Evolutionary conservation across 345 rosid genomes (phyloP).

Genomic region (Hypericum androsaemum): DNA sequence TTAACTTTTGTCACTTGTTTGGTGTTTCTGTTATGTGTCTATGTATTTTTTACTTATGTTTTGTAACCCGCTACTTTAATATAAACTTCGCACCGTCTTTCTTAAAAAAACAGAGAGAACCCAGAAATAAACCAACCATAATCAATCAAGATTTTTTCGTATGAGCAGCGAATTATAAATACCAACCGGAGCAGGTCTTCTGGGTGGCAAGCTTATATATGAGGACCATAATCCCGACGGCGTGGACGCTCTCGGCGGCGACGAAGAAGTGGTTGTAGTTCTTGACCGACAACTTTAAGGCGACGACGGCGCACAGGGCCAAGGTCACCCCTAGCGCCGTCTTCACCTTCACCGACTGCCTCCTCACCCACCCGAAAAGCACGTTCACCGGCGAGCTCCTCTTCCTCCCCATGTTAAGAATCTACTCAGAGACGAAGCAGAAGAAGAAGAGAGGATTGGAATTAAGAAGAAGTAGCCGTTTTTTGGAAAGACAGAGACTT

Average conservation of each 20-base stretch:
- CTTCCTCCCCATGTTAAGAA: slow-evolving; percentile 38
- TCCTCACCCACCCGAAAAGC: slow-evolving; percentile 33
- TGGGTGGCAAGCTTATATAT: slow-evolving; percentile 54
- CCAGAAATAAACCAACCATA: neutral
- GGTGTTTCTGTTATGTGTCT: too few species aligned
- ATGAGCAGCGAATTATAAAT: too few species aligned
- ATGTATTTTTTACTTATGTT: too few species aligned
- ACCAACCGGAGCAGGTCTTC: slow-evolving; percentile 52
- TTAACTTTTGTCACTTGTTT: too few species aligned
- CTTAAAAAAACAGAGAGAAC: neutral
- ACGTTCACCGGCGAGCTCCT: slow-evolving; percentile 37
- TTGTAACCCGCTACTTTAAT: too few species aligned
- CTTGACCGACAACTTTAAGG: slow-evolving; percentile 24
- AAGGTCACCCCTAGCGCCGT: slow-evolving; percentile 20
- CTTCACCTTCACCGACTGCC: slow-evolving; percentile 47
- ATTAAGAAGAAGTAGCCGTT: slow-evolving; percentile 7
- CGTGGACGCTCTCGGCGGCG: slow-evolving; percentile 56
- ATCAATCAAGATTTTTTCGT: neutral
- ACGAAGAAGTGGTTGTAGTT: slow-evolving; percentile 40
- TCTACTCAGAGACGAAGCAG: neutral
- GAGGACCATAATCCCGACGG: slow-evolving; percentile 50
- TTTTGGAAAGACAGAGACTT: slow-evolving; percentile 34
- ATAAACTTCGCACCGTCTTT: too few species aligned
- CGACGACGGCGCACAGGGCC: slow-evolving; percentile 24
- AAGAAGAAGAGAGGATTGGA: neutral